Base-by-base conservation (phyloP, 306 rosid species). In the Prunus davidiana region DNA sequence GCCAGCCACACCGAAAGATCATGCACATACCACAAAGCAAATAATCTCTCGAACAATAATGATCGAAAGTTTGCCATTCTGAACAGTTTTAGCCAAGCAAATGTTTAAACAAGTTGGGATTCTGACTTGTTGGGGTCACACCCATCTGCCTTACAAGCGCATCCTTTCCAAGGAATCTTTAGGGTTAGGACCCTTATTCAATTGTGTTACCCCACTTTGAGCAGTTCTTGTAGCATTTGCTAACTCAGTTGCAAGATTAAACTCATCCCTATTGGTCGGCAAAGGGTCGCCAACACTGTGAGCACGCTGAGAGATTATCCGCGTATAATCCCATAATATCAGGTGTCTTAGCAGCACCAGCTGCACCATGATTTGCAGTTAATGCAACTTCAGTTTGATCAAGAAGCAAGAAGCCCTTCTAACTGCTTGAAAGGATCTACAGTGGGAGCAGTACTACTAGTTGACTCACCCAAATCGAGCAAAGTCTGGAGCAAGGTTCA, bases 71-170 rank as follows among this genome's bases (percentile, higher is more conserved):
- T 30, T 0, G 34, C 34, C 34, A 30, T 30, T 30, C 34, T 4
- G 34, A 30, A 30, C 34, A 30, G 34, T 30, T 30, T 30, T 30
- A 30, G 34, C 34, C 5, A 30, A 30, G 34, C 34, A 30, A 30
- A 30, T 30, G 5, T 30, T 30, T 30, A 30, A 30, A 30, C 34
- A 30, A 30, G 34, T 30, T 30, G 5, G 34, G 34, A 4, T 30
- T 93, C 82, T 84, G 93, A 79, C 84, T 86, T n/a, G 96, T 49
- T 45, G 96, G 96, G 68, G 52, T 93, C 84, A 93, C 98, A 2
- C 98, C 98, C 94, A 93, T 75, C 83, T 93, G 98, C 85, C 98
- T 89, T 64, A 90, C 98, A 57, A 83, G 85, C 22, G 98, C 88
- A 30, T 30, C 34, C 5, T 30, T 30, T 30, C 34, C 79, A 93